Evolutionary conservation across 192 early-diverging fungal species (phyloP), one percentile per base, ranked within the genome.

Genomic region (Umbelopsis ramanniana): DNA sequence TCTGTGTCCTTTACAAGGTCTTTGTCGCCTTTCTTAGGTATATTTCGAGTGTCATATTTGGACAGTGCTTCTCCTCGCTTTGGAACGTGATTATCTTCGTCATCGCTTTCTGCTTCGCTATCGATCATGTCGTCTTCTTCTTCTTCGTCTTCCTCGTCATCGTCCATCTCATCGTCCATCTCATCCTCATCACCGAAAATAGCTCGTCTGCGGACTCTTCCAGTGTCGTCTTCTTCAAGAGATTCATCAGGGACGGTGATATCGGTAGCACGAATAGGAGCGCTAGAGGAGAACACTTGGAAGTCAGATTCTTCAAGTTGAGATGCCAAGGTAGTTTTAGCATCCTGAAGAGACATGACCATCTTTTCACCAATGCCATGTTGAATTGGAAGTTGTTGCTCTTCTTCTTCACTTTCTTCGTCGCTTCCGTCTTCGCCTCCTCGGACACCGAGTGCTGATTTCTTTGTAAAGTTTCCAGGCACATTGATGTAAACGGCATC

Each of bases 401-500:
- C 73, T 29, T 79, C 71, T 22, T 79, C 81, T 66, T 78, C 67
- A 2, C 69, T 72, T 9, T 77, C 71, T 23, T 67, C 76, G 17
- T 82, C 74, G 5, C 73, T 79, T 21, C 63, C 78, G 33, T 78
- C 79, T 47, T 78, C 83, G 52, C 75, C 71, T 8, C 72, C 69
- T n/a, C 67, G 55, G 22, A 86, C 81, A 52, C 76, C 47, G 50
- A 80, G 70, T 9, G 85, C 82, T 15, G 77, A 82, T 74, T 85
- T 82, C 72, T 88, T 87, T 33, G 89, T 89, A 73, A 94, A 94
- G 43, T 86, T 84, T 46, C 95, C 96, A 33, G 94, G 93, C 22
- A 99, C 92, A 68, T 97, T 94, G 75, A 99, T 97, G 75, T 99
- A 99, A 23, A 99, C 95, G 7, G 96, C 98, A 84, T 99, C 98